Evolutionary conservation across 352 stramenopile species (phyloP).

Genomic region (Pythium scleroteichum): DNA sequence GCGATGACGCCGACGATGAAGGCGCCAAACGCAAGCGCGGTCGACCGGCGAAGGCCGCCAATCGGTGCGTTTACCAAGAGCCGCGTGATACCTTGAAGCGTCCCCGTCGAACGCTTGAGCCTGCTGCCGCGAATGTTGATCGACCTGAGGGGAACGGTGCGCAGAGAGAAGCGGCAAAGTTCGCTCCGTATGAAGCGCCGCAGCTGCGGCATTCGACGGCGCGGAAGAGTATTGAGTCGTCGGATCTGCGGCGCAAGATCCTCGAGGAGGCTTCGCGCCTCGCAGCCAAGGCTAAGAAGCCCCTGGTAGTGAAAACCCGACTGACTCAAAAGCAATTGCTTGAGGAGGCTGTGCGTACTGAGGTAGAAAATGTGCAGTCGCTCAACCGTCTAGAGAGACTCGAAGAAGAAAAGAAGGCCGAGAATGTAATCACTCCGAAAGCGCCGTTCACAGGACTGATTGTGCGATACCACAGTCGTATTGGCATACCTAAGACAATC

Average conservation of each 20-base stretch:
- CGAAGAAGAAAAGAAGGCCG: slow-evolving; percentile 81
- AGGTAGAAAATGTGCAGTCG: slow-evolving; percentile 82
- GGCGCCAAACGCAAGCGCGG: slow-evolving; percentile 32
- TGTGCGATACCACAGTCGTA: slow-evolving; percentile 66
- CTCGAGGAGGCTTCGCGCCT: slow-evolving; percentile 52
- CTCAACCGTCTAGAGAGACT: slow-evolving; percentile 74
- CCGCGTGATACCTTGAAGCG: slow-evolving; percentile 24
- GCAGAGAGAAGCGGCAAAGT: neutral
- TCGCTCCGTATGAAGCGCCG: slow-evolving; percentile 34
- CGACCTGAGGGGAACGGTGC: neutral
- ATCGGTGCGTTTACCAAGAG: slow-evolving; percentile 31
- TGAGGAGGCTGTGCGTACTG: slow-evolving; percentile 69
- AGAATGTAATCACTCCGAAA: slow-evolving; percentile 61
- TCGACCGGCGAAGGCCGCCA: slow-evolving; percentile 8
- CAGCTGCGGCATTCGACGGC: slow-evolving; percentile 60
- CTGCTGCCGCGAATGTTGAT: neutral
- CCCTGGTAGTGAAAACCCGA: slow-evolving; percentile 19
- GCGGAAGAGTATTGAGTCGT: slow-evolving; percentile 59
- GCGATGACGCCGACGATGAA: slow-evolving; percentile 65
- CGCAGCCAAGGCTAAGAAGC: slow-evolving; percentile 44
- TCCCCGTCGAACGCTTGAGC: neutral
- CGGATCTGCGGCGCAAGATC: slow-evolving; percentile 55
- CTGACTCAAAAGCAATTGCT: slow-evolving; percentile 75
- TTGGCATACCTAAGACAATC: slow-evolving; percentile 71
- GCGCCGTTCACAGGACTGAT: slow-evolving; percentile 67